Base-by-base conservation (phyloP, 148 eudicot genomes). In the Heliamphora exappendiculata region DNA sequence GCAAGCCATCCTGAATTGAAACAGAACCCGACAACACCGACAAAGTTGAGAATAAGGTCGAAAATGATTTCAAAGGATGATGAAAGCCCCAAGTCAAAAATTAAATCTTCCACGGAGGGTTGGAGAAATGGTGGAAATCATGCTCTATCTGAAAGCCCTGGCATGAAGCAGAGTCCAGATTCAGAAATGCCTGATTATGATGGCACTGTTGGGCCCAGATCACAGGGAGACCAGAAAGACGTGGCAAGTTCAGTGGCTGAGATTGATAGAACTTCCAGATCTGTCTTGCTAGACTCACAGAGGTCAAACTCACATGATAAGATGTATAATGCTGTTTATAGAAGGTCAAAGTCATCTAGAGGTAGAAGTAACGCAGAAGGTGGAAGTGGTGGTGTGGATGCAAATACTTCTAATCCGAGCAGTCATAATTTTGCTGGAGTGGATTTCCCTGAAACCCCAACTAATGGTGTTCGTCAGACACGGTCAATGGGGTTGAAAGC, bases 241-340 rank as follows among this genome's bases (percentile, higher is more conserved):
- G 79, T 65, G 39, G 77, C 33, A 75, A 82, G 76, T 28, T 78
- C 81, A 66, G 81, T 83, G 49, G 74, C 59, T 72, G 66, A 41
- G 45, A 36, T 14, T 22, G 85, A 76, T 77, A 75, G 75, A 26
- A 33, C 78, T 75, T 41, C 80, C 39, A 63, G 59, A 67, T 67
- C 82, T 37, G 55, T 60, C 24, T 66, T 81, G 72, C 76, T 66
- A 64, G 86, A 85, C 58, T 75, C 84, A 45, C 60, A 54, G 70
- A 80, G 74, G 72, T 75, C 76, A 58, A 83, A 75, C 74, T 82
- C 85, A 70, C 87, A 74, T 64, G 89, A 91, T 79, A 89, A 83
- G 79, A 94, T 86, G 96, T 92, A 81, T 74, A 84, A 82, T 79
- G 90, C 90, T 81, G 99, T 95, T 72, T 95, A 95, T 84, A 91